phyloP scores from a whole-genome alignment of 2,329 filamentous ascomycete genomes.

The Ophiostoma montium region DNA sequence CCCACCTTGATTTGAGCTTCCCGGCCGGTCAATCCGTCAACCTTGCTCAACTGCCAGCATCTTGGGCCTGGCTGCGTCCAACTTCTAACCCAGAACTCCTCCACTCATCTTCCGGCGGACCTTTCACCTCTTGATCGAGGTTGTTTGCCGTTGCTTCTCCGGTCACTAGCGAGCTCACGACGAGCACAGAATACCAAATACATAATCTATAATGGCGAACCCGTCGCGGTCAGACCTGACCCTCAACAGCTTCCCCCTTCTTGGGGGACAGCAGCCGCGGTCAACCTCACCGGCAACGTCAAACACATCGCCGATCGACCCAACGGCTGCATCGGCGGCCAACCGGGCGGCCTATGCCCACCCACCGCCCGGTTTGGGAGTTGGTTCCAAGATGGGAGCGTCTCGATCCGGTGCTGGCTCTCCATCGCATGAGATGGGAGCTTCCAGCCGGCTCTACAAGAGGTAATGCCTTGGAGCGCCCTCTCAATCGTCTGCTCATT shows the following conservation, averaged over 20 bases:
- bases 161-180: background rate
- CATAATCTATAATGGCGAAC: slow-evolving; percentile 89
- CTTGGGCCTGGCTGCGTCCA: background rate
- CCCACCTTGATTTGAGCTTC: background rate
- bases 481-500: background rate
- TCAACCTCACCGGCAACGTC: slow-evolving; percentile 69
- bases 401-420: slow-evolving; percentile 80
- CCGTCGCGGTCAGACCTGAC: slow-evolving; percentile 70
- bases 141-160: background rate
- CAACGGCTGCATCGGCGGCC: slow-evolving; percentile 38
- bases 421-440: slow-evolving; percentile 78
- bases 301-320: slow-evolving; percentile 61
- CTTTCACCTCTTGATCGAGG: background rate
- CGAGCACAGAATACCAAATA: slow-evolving; percentile 19
- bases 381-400: slow-evolving; percentile 43
- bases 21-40: background rate
- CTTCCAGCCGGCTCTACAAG: slow-evolving; percentile 72
- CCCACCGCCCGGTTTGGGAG: slow-evolving; percentile 50
- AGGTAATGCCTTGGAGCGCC: slow-evolving; percentile 48
- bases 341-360: slow-evolving; percentile 62
- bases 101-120: background rate
- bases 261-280: slow-evolving; percentile 44
- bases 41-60: background rate
- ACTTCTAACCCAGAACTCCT: background rate
- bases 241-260: slow-evolving; percentile 60